Base-by-base conservation (phyloP, 805 yeast species). In the Maudiozyma serrabonitensis region DNA sequence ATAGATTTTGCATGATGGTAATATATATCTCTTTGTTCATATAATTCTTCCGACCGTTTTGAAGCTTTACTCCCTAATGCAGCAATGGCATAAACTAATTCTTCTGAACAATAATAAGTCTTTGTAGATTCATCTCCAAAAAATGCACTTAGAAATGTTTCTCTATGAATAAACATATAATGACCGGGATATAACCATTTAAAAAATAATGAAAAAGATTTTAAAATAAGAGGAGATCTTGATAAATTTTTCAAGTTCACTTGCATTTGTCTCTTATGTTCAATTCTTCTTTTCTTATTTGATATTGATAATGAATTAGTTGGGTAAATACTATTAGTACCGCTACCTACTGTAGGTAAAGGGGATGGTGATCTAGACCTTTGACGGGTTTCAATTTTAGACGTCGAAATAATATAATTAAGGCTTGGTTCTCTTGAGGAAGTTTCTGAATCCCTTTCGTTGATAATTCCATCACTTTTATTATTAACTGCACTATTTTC, bases 161-260 rank as follows among this genome's bases (percentile, higher is more conserved):
- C 84, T 49, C 84, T 63, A 58, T 75, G 79, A 23, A 80, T 72
- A 56, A 78, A 79, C 71, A 75, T 73, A 56, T 76, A 76, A 54
- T 77, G 74, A 57, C 78, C 82, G 5, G 84, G 84, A 50, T 80
- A 80, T 55, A 75, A 74, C 81, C 82, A 78, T 28, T 73, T 73
- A 61, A 80, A 80, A 60, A 79, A 54, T 15, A 56, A 46, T 1
- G 66, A 61, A 18, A 62, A 49, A 4, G 64, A 60, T 18, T 54
- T 51, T 12, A 62, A 43, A 12, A 62, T 56, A 15, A 57, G 39
- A n/a, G 64, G 61, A 23, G 58, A 53, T 25, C 59, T 45, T 15
- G 65, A 56, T 35, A 61, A 44, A 41, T 51, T 57, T 41, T 52
- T 53, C 43, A 58, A 43, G 35, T 49, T 57, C 11, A 50, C 52